These are phyloP conservation scores for Talaromyces sp. DNA, from an alignment of 2,329 filamentous ascomycete genomes.

Conservation along the genomic window DNA sequence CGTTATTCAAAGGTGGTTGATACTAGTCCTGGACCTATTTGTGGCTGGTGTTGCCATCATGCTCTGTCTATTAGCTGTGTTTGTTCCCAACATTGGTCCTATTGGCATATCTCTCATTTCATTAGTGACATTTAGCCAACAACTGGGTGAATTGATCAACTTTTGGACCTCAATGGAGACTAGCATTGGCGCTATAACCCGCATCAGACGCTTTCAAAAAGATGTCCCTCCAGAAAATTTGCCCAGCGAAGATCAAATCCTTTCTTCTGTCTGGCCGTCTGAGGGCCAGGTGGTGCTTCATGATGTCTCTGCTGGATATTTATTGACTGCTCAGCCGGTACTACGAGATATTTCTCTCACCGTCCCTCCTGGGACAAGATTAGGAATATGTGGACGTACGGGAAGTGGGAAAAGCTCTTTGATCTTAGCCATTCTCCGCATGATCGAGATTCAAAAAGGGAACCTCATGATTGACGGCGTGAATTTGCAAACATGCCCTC, in stretches of 20 bases:
- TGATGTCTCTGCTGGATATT: constrained; percentile 6
- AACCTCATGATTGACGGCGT: constrained; percentile 38
- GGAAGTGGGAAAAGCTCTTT: constrained; percentile 39
- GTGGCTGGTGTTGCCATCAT: constrained; percentile 44
- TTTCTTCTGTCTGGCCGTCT: background rate
- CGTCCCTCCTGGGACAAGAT: constrained; percentile 37
- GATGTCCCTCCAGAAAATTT: constrained; percentile 40
- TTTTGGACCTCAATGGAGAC: constrained; percentile 57
- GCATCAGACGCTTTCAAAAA: constrained; percentile 48
- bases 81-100: constrained; percentile 46
- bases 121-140: constrained; percentile 50
- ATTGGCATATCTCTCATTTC: constrained; percentile 52
- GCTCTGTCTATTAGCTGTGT: constrained; percentile 25
- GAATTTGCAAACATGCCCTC: constrained; percentile 17
- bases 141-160: constrained; percentile 46
- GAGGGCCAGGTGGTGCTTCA: background rate
- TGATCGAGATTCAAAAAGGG: constrained; percentile 37
- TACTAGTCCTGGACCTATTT: constrained; percentile 46
- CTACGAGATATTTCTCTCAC: constrained; percentile 30
- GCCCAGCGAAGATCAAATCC: background rate
- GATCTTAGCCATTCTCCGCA: constrained; percentile 37
- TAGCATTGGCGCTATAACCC: constrained; percentile 51
- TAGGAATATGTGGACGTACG: constrained; percentile 34
- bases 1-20: constrained; percentile 55
- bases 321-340: background rate